Base-by-base conservation (phyloP, 1,139 yeast species). In the Chernovozyma aurita region DNA sequence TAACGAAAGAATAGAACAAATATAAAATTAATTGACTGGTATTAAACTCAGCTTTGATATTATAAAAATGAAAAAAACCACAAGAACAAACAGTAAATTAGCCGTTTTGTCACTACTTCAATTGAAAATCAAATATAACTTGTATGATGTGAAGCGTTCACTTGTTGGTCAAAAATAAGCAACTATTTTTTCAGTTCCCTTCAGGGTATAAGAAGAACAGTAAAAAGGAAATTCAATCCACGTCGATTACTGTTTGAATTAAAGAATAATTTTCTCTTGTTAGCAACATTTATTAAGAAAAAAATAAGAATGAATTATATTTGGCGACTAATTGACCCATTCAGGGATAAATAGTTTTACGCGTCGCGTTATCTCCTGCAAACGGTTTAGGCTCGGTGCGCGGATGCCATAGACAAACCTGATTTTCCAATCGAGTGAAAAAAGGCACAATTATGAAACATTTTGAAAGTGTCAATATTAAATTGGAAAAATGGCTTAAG, bases 301-400 rank as follows among this genome's bases (percentile, higher is more conserved):
- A 20, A 20, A 20, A 20, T 7, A 7, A 9, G 22, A 7, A 15
- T 7, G 9, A 9, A 20, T 20, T 20, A 20, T 20, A 20, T 31
- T 29, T 20, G 37, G 37, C 37, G 37, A 30, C 37, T 30, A 26
- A 26, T 12, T 4, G 13, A 21, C 34, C 37, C 26, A 15, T 34
- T 34, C 31, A 18, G 37, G 37, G 13, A 24, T 31, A 34, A 34
- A 34, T 34, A 31, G 20, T 4, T 32, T n/a, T 13, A 34, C 37
- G 37, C 37, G 37, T 20, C 37, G 37, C 37, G 37, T 30, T 31
- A 12, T 26, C 28, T 26, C 28, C 28, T 26, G 15, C 12, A 12
- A 26, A n/a, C n/a, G 22, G 9, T 7, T 7, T 20, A 20, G 9
- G 22, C 6, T 20, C 8, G 22, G 22, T 20, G 22, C 9, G 22